Evolutionary conservation across 257 asterid species (phyloP).

Genomic region (Oldenlandia corymbosa): DNA sequence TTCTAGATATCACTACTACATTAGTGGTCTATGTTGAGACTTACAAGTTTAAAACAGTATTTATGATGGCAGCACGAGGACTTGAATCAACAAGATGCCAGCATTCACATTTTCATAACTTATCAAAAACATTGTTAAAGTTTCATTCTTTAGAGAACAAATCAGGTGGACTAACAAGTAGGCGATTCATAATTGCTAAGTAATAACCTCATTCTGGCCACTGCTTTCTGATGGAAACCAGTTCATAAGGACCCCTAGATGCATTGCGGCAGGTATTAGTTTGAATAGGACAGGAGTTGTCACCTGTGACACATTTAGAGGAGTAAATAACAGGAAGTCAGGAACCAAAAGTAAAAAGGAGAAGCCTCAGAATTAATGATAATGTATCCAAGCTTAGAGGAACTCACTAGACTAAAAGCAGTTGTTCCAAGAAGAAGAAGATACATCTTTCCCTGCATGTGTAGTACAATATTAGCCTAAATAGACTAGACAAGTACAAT

Average conservation of each 20-base stretch:
- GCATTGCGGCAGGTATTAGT: slow-evolving; percentile 72
- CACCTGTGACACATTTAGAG: slow-evolving; percentile 43
- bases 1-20: no score
- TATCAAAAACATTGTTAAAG: background rate
- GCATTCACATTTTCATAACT: background rate
- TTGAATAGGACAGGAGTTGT: slow-evolving; percentile 89
- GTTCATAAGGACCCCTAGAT: slow-evolving; percentile 73
- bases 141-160: background rate
- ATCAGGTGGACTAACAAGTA: background rate
- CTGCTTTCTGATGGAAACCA: slow-evolving; percentile 77
- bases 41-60: background rate
- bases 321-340: slow-evolving; percentile 4
- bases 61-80: background rate
- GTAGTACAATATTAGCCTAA: slow-evolving; percentile 12
- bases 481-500: background rate
- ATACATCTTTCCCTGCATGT: slow-evolving; percentile 79
- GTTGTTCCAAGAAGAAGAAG: slow-evolving; percentile 97
- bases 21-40: background rate
- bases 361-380: slow-evolving; percentile 6
- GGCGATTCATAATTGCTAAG: background rate
- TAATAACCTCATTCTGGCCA: slow-evolving; percentile 49
- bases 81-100: background rate
- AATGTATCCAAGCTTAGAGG: background rate
- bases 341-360: background rate
- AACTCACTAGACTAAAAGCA: slow-evolving; percentile 84